Percentiles rank a stretch among this genome's conserved stretches.
These are phyloP conservation scores for Dendrocalamus sinicus DNA, from an alignment of 176 grass and related monocot species.

Conservation along the genomic window DNA sequence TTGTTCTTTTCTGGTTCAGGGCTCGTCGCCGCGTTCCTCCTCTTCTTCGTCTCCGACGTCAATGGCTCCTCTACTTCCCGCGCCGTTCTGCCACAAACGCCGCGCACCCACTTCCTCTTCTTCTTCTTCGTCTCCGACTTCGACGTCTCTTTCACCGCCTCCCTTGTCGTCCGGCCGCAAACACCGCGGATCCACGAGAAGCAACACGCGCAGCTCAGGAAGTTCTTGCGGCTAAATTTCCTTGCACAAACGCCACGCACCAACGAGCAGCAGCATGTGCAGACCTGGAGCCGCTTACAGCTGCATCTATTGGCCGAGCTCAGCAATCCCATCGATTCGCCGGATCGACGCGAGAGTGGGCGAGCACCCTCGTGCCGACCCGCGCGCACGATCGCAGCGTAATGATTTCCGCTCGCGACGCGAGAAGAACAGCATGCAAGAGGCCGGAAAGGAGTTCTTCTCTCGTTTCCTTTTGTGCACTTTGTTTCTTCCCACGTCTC, in stretches of 20 bases:
- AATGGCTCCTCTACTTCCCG: conserved; percentile 38
- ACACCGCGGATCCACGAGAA: conserved; percentile 52
- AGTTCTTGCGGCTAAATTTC: conserved; percentile 20
- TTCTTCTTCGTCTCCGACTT: conserved; percentile 32
- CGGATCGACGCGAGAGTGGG: conserved; percentile 59
- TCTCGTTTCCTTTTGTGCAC: neutral
- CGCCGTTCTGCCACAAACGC: conserved; percentile 25
- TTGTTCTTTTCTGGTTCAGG: conserved; percentile 39
- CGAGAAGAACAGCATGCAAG: conserved; percentile 33
- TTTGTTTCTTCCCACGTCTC: neutral
- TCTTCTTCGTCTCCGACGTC: conserved; percentile 57
- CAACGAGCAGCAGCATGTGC: conserved; percentile 48
- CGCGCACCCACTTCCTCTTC: conserved; percentile 41
- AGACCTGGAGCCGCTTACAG: conserved; percentile 42
- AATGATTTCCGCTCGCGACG: neutral
- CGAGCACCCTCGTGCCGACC: conserved; percentile 63
- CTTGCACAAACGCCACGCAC: conserved; percentile 32
- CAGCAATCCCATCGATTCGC: conserved; percentile 49
- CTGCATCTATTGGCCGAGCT: conserved; percentile 41
- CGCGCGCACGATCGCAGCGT: neutral
- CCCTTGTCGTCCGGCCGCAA: conserved; percentile 26
- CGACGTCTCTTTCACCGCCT: conserved; percentile 32
- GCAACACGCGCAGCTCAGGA: conserved; percentile 41
- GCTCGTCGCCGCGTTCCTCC: conserved; percentile 24
- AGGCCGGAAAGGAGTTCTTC: conserved; percentile 12